A percentile compares a stretch with the other conserved stretches of the same genome.
phyloP scores from a whole-genome alignment of 495 filamentous ascomycete genomes.

The Lentithecium fluviatile region DNA sequence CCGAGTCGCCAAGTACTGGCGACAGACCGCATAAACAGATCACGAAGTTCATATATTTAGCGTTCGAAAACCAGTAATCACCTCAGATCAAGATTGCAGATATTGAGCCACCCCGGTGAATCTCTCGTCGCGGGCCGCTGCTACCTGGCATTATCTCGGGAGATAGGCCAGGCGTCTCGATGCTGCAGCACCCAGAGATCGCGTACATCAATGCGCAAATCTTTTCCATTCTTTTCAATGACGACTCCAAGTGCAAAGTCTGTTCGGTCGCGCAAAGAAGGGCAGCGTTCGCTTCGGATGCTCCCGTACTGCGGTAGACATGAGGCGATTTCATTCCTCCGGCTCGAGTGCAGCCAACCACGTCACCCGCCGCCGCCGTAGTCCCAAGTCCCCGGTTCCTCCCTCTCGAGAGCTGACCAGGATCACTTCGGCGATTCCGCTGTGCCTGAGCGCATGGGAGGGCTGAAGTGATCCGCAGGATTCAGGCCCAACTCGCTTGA shows the following conservation, averaged over 20 bases:
- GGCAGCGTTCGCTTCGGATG: too few species aligned
- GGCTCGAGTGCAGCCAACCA: slow-evolving; percentile 2
- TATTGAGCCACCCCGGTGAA: too few species aligned
- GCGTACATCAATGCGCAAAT: too few species aligned
- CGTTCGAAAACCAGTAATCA: too few species aligned
- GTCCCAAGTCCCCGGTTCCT: slow-evolving; percentile 30
- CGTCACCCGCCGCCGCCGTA: slow-evolving; percentile 3
- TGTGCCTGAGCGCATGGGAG: slow-evolving; percentile 30
- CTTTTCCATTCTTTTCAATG: too few species aligned
- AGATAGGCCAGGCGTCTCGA: too few species aligned
- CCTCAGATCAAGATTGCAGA: too few species aligned
- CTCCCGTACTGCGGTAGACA: slow-evolving; percentile 20
- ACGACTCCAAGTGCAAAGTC: too few species aligned
- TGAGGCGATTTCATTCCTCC: slow-evolving; percentile 3
- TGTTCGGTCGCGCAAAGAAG: too few species aligned
- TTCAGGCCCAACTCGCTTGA: background rate
- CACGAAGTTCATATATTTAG: slow-evolving; percentile 1
- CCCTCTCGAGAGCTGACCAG: slow-evolving; percentile 25
- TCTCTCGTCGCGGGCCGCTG: too few species aligned
- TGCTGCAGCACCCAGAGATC: too few species aligned
- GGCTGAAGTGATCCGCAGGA: slow-evolving; percentile 21
- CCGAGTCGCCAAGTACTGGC: slow-evolving; percentile 3
- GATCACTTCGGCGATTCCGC: slow-evolving; percentile 31
- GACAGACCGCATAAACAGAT: slow-evolving; percentile 11
- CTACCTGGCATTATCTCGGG: too few species aligned